phyloP scores from a whole-genome alignment of 805 yeast species.

The Candida nonsorbophila region DNA sequence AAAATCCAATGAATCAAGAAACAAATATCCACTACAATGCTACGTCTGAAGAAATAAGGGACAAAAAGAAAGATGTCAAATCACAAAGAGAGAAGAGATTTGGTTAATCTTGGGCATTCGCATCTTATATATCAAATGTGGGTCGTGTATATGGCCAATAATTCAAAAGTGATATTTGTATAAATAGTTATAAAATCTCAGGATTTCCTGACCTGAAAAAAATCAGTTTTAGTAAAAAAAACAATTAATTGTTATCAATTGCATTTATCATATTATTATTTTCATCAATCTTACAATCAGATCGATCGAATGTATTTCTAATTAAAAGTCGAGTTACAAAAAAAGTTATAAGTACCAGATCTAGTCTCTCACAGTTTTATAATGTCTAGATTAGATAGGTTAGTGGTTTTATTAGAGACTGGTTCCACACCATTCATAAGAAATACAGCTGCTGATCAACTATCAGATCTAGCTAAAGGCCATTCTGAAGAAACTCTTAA shows the following conservation, averaged over 20 bases:
- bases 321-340: too few species aligned
- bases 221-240: too few species aligned
- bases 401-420: constrained; percentile 69
- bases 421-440: constrained; percentile 93
- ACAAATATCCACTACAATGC: constrained; percentile 64
- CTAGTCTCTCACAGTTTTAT: constrained; percentile 6
- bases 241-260: too few species aligned
- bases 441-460: constrained; percentile 95
- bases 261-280: too few species aligned
- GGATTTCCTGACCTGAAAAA: too few species aligned
- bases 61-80: constrained; percentile 45
- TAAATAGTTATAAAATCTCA: too few species aligned
- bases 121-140: not conserved
- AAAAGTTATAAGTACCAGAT: too few species aligned
- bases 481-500: constrained; percentile 91
- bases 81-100: constrained; percentile 42
- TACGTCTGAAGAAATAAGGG: constrained; percentile 41
- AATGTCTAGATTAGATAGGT: constrained; percentile 51
- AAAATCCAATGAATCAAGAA: constrained; percentile 80
- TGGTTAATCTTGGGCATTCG: constrained; percentile 5
- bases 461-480: constrained; percentile 86
- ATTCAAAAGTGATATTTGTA: too few species aligned
- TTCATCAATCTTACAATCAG: too few species aligned
- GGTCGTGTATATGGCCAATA: too few species aligned
- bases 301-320: too few species aligned